Base-by-base conservation (phyloP, 805 yeast genomes). In the Candida palmyrensis region DNA sequence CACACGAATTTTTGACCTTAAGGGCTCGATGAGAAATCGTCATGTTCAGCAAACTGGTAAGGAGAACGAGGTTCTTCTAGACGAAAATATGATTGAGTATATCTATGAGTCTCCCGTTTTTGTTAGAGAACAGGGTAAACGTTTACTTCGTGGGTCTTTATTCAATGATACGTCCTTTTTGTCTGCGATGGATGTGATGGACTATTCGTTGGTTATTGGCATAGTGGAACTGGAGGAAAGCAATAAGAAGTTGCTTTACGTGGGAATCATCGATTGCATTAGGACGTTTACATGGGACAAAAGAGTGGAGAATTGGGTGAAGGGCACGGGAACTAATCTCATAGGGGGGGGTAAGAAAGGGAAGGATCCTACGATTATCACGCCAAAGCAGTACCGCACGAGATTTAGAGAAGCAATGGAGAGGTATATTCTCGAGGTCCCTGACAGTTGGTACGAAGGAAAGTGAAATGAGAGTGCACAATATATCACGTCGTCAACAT, bases 261-360 rank as follows among this genome's bases (percentile, higher is more conserved):
- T 89, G 10, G 99, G 99, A 3, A 89, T 92, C 25, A 89, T 92
- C 40, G 86, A 92, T 56, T 92, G 94, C 67, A 79, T 92, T 27
- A 62, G 99, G 38, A 88, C 98, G 0, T 92, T 90, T 49, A 92
- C 99, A 0, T 92, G 99, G 99, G 99, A 92, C 50, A 92, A 92
- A 58, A 92, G 89, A 57, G 75, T 92, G 18, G 99, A 92, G 55
- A 88, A 95, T 54, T 92, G 98, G 98, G 98, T 92, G 23, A 92
- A 92, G 54, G 98, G 95, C 36, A 83, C 86, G 48, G n/a, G n/a
- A n/a, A 89, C 90, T 1, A 58, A 57, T 36, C 66, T 92, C 23
- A 95, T 90, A 27, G 79, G 84, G 1, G n/a, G n/a, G n/a, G 55
- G 54, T n/a, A 85, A 87, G 24, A 82, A 82, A 32, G 85, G 87